Evolutionary conservation across 2,329 filamentous ascomycete genomes (phyloP), one percentile per base, ranked within the genome.

Genomic region (Sarocladium strictum): DNA sequence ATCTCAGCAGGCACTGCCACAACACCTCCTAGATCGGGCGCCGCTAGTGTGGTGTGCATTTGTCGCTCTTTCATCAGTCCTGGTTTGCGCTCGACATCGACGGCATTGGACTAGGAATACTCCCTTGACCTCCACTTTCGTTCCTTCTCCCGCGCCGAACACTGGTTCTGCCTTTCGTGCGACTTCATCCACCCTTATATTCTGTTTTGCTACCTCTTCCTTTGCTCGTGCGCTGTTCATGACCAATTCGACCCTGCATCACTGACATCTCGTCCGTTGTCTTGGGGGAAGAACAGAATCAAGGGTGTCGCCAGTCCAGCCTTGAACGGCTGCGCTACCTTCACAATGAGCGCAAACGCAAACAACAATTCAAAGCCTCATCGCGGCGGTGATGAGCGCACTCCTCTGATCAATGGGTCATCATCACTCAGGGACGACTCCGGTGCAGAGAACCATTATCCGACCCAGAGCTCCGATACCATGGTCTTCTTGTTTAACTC

Each of bases 401-500:
- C 74, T 58, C 73, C 75, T 53, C 67, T 78, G 55, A 64, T 78
- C 56, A 71, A 70, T 56, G 66, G 68, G 62, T 66, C 66, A 53
- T 51, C 53, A 24, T 57, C 55, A 38, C 54, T 37, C 12, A 21
- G 43, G 6, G 27, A 29, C 35, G 47, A 35, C 26, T 24, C 14
- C 33, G 15, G 17, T 29, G 17, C 45, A 26, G 45, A 53, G 21
- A 37, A 52, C 45, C 41, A 54, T 23, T 40, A 24, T 15, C 50
- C 43, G 12, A 43, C 54, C 17, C 63, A 64, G 11, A 55, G 59
- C 49, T 61, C 58, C 29, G 54, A 54, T 45, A 60, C 62, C 59
- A 62, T 62, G 52, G 61, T 66, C 17, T 78, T 83, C 63, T 72
- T 84, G 58, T 72, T 81, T 61, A 72, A 80, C 59, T 64, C 67